Conservation (phyloP, 352 stramenopile species). For the Globisporangium paroecandrum region DNA sequence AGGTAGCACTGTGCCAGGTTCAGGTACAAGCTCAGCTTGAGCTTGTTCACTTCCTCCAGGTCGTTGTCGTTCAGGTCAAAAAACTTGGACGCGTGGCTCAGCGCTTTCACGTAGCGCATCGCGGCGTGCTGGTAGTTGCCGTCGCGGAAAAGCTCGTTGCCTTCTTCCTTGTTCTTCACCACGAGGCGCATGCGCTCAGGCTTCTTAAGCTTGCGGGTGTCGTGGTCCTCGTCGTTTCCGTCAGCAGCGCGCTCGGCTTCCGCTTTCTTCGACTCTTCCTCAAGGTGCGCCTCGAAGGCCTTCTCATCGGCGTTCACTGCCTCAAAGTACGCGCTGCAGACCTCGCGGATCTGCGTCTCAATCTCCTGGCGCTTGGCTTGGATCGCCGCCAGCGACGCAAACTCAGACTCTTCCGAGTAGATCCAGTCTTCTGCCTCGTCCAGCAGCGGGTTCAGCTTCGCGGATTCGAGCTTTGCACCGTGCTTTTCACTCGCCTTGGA, state of each 20-base stretch:
- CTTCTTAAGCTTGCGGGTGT: slow-evolving; percentile 91
- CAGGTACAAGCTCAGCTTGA: slow-evolving; percentile 90
- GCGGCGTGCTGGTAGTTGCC: slow-evolving; percentile 88
- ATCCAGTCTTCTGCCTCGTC: slow-evolving; percentile 90
- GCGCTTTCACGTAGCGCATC: slow-evolving; percentile 88
- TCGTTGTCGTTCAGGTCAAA: slow-evolving; percentile 86
- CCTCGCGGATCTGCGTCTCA: slow-evolving; percentile 42
- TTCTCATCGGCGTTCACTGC: slow-evolving; percentile 61
- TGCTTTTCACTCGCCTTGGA: slow-evolving; percentile 69
- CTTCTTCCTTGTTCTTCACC: slow-evolving; percentile 94
- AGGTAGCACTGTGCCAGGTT: slow-evolving; percentile 93
- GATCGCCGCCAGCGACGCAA: slow-evolving; percentile 56
- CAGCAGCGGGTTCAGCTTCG: slow-evolving; percentile 60
- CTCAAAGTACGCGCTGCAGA: slow-evolving; percentile 66
- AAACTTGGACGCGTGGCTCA: slow-evolving; percentile 91
- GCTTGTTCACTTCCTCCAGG: slow-evolving; percentile 80
- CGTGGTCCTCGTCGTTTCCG: slow-evolving; percentile 86
- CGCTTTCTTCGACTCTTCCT: slow-evolving; percentile 68
- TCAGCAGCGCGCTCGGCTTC: slow-evolving; percentile 69
- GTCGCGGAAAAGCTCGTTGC: slow-evolving; percentile 91
- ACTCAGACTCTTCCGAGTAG: slow-evolving; percentile 85
- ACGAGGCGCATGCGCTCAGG: slow-evolving; percentile 92
- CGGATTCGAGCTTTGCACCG: slow-evolving; percentile 64
- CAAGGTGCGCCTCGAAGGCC: slow-evolving; percentile 68
- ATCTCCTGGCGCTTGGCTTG: slow-evolving; percentile 53